phyloP scores from a whole-genome alignment of 2,329 filamentous ascomycete species.

The Mycosphaerella arachidis region DNA sequence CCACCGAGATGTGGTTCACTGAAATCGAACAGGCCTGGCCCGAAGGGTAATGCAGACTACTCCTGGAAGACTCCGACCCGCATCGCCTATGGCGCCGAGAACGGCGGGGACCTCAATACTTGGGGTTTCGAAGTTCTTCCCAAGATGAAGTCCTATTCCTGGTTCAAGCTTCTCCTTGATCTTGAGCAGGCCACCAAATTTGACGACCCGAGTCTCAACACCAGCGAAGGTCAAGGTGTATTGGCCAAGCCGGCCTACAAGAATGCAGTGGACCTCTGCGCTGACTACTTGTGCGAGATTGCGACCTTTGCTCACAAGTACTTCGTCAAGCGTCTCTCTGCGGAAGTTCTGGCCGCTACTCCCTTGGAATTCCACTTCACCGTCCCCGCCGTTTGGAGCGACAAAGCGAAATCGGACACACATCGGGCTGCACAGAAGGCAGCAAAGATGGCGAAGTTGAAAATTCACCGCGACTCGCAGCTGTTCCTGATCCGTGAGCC shows the following conservation, averaged over 20 bases:
- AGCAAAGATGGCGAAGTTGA: conserved; percentile 66
- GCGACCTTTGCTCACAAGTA: conserved; percentile 1
- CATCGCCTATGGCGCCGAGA: conserved; percentile 7
- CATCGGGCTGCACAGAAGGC: conserved; percentile 68
- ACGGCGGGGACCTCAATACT: neutral
- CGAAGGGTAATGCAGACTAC: conserved; percentile 5
- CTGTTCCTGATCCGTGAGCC: conserved; percentile 65
- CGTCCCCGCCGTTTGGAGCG: conserved; percentile 75
- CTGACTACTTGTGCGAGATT: conserved; percentile 11
- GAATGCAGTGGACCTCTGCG: conserved; percentile 8
- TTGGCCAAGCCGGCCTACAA: conserved; percentile 1
- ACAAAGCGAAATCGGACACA: conserved; percentile 73
- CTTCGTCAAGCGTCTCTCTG: neutral
- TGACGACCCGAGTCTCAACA: conserved; percentile 8
- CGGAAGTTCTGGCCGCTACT: conserved; percentile 44
- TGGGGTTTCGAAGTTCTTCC: conserved; percentile 9
- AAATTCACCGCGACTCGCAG: conserved; percentile 31
- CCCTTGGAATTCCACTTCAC: conserved; percentile 73
- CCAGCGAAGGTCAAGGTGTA: conserved; percentile 8
- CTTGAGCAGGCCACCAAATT: conserved; percentile 1
- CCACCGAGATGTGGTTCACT: neutral
- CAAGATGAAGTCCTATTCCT: conserved; percentile 4
- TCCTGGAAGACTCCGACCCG: conserved; percentile 12
- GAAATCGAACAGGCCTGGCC: conserved; percentile 3
- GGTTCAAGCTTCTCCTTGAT: conserved; percentile 15